Evolutionary conservation across 1,284 basidiomycete genomes (phyloP).

Genomic region (Neolentinus lepideus): DNA sequence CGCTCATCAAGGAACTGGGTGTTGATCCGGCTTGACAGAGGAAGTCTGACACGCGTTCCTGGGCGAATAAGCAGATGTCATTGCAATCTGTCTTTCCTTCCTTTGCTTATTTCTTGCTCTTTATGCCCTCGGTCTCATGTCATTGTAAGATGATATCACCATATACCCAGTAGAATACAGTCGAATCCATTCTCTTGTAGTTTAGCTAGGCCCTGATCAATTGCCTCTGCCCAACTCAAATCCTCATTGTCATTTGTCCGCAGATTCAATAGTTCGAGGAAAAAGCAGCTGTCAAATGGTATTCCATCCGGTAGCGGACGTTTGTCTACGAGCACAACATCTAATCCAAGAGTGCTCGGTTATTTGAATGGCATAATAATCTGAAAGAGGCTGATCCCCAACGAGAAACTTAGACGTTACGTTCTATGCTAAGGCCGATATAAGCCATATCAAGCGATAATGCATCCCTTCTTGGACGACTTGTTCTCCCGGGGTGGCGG

Average conservation of each 20-base stretch:
- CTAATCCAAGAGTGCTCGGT: background rate
- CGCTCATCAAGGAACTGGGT: slow-evolving; percentile 22
- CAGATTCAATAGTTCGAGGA: slow-evolving; percentile 21
- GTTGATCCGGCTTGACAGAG: too few relatives aligned
- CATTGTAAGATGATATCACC: slow-evolving; percentile 13
- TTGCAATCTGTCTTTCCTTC: background rate
- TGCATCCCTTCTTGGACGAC: slow-evolving; percentile 44
- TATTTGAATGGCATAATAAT: background rate
- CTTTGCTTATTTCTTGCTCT: background rate
- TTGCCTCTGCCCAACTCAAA: slow-evolving; percentile 18
- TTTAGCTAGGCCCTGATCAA: slow-evolving; percentile 28
- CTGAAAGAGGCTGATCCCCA: background rate
- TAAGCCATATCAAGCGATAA: slow-evolving; percentile 57
- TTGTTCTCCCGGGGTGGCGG: slow-evolving; percentile 56
- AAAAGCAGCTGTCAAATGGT: slow-evolving; percentile 40
- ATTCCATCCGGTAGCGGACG: slow-evolving; percentile 41
- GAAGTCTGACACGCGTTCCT: too few relatives aligned
- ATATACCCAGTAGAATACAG: slow-evolving; percentile 20
- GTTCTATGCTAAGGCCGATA: background rate
- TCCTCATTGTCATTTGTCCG: slow-evolving; percentile 4
- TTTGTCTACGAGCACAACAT: slow-evolving; percentile 43
- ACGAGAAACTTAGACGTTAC: background rate
- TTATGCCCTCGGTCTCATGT: background rate
- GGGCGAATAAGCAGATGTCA: too few relatives aligned
- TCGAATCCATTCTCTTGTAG: slow-evolving; percentile 27